Conservation (phyloP, 2,329 filamentous ascomycete genomes). For the Alternaria triticimaculans region DNA sequence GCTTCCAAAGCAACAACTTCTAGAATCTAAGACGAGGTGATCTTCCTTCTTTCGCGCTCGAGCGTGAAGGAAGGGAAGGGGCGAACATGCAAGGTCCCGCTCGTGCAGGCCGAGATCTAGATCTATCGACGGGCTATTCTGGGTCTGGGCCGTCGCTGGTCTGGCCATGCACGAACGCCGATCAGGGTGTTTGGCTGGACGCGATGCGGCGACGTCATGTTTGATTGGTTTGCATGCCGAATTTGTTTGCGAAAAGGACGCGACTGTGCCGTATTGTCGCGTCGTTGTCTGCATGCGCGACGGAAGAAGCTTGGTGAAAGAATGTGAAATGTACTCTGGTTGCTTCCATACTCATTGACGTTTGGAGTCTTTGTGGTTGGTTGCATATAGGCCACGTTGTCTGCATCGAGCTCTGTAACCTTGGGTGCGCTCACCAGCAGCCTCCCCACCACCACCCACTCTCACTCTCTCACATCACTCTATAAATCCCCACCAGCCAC, state of each 20-base stretch:
- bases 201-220: slow-evolving; percentile 6
- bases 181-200: slow-evolving; percentile 2
- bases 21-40: too few species aligned
- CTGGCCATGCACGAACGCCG: slow-evolving; percentile 11
- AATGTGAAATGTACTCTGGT: rapidly evolving
- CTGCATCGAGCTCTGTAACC: background rate
- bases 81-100: slow-evolving; percentile 24
- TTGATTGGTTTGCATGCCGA: slow-evolving; percentile 15
- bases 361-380: background rate
- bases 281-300: background rate
- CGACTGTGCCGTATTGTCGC: background rate
- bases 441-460: background rate
- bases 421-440: background rate
- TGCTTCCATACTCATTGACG: background rate
- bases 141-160: background rate
- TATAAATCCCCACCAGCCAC: background rate
- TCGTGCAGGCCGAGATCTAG: slow-evolving; percentile 14
- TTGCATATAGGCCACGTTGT: background rate
- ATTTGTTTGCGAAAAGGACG: background rate
- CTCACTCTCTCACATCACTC: background rate
- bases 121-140: too few species aligned
- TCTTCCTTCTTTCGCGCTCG: too few species aligned
- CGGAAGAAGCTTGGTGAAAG: background rate
- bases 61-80: background rate
- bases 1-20: too few species aligned